Evolutionary conservation across 169 alveolate genomes (phyloP), one percentile per base, ranked within the genome.

Genomic region (Cryptosporidium parvum): DNA sequence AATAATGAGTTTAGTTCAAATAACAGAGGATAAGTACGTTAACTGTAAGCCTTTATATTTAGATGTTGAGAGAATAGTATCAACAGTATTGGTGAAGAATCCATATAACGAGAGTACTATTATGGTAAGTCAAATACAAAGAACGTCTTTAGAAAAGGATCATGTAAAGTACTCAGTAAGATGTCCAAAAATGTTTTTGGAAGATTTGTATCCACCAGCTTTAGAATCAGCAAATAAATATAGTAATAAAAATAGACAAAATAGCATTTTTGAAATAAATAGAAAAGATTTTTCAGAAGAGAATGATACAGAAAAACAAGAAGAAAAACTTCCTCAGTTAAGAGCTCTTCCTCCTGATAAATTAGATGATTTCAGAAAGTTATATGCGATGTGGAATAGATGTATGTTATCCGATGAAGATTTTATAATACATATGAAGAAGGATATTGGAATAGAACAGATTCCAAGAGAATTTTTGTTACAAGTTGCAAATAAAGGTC

Each of bases 371-470:
- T 80, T 80, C 23, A 51, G 89, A 29, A 80, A 80, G 52, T 80
- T 80, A 65, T 80, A 80, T 80, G 73, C 89, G 18, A 80, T 80
- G 89, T 80, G 89, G 89, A 65, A 80, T 62, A 80, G 44, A 65
- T 80, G 89, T 48, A 80, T 80, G 89, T 2, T 80, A 0, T 80
- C 89, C 21, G 89, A 80, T 21, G 73, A 59, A 29, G 80, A 80
- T 12, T 80, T 80, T 61, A 62, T 80, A 7, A 44, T 62, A 18
- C 89, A 80, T 80, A 80, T 80, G 89, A 80, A 65, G 37, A 65
- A 59, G 12, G 75, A 80, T 59, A n/a, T 80, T 39, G 89, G 89
- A 33, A 62, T 80, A 8, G 48, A 62, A 48, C 31, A 58, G 16
- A 80, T 80, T 45, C 89, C 89, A 26, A 65, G 67, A 61, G 89